A percentile compares a stretch with the other conserved stretches of the same genome.
phyloP scores from a whole-genome alignment of 768 basidiomycete species.

The Serpula lacrymans region DNA sequence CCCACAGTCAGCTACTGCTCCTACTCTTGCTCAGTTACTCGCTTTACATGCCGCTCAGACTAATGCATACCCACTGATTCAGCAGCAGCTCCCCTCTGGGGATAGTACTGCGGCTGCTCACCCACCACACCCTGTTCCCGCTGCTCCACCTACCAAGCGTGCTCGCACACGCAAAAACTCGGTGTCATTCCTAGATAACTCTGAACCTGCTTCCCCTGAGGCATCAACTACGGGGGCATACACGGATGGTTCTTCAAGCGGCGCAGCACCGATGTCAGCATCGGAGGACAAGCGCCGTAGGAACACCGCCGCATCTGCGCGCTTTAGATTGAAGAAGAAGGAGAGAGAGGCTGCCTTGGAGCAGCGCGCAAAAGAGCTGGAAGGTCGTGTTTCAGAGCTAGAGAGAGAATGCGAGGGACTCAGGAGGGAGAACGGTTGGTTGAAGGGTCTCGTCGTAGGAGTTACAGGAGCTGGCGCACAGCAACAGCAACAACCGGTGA shows the following conservation, averaged over 20 bases:
- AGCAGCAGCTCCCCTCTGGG: conserved; percentile 13
- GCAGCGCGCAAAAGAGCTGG: conserved; percentile 79
- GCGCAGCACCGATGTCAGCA: conserved; percentile 36
- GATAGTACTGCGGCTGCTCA: conserved; percentile 11
- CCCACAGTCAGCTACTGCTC: conserved; percentile 25
- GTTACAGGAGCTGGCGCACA: conserved; percentile 67
- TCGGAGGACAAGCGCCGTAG: conserved; percentile 90
- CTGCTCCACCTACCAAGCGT: conserved; percentile 46
- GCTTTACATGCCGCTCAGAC: conserved; percentile 49
- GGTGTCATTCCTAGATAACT: conserved; percentile 21
- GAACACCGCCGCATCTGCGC: conserved; percentile 90
- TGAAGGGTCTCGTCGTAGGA: conserved; percentile 86
- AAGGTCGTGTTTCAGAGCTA: conserved; percentile 71
- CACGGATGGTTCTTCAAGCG: conserved; percentile 21
- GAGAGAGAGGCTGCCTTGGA: conserved; percentile 90
- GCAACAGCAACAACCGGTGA: not conserved
- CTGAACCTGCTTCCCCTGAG: conserved; percentile 19
- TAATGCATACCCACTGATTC: conserved; percentile 21
- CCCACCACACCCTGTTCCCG: conserved; percentile 15
- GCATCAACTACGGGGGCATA: conserved; percentile 27
- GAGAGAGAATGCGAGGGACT: conserved; percentile 91
- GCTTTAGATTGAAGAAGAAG: conserved; percentile 95
- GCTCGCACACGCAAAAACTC: conserved; percentile 54
- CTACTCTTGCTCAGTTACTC: conserved; percentile 70
- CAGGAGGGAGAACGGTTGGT: conserved; percentile 87